Evolutionary conservation across 2,329 filamentous ascomycete species (phyloP), one percentile per base, ranked within the genome.

Genomic region (Davidsoniella australis): DNA sequence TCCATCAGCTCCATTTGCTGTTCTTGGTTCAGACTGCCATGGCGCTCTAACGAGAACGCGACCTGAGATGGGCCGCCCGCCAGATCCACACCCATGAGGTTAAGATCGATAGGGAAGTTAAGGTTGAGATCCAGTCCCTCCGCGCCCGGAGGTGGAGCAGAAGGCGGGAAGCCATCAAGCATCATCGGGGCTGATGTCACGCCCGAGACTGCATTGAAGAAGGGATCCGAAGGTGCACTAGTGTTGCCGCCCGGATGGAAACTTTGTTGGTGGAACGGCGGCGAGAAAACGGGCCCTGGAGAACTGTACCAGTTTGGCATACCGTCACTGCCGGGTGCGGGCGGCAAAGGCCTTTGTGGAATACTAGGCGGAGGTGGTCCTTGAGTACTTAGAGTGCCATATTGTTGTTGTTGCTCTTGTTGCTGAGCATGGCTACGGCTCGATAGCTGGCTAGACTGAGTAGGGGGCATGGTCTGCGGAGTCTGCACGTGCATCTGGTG

Each of bases 1-100:
- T 80, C 77, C 82, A 93, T 86, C 37, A 94, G 68, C 66, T 94
- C 84, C 54, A 80, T 66, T 63, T 91, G 85, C 63, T 93, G 85
- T 58, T 85, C 76, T 55, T 87, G 81, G 52, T 79, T 88, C 29
- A 93, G 67, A 52, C 72, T 83, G 55, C 78, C 85, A 57, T 76
- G 77, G 52, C 71, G 73, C 59, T 74, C 73, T 23, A 66, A 62
- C 2, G 62, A 59, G 53, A 62, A 65, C 41, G 56, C 58, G 40
- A 60, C 58, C 29, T 62, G 60, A 12, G 58, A 56, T 3, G 45
- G 46, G 4, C 51, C 51, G 12, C 46, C 52, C 10, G 48, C 45
- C 9, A 51, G 41, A 47, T 50, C 49, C 26, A 54, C 47, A 7
- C 51, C 56, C 42, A 58, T 54, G 43, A 56, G 56, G 10, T 54